Evolutionary conservation across 2,329 filamentous ascomycete genomes (phyloP).

Genomic region (Stylonectria norvegica): DNA sequence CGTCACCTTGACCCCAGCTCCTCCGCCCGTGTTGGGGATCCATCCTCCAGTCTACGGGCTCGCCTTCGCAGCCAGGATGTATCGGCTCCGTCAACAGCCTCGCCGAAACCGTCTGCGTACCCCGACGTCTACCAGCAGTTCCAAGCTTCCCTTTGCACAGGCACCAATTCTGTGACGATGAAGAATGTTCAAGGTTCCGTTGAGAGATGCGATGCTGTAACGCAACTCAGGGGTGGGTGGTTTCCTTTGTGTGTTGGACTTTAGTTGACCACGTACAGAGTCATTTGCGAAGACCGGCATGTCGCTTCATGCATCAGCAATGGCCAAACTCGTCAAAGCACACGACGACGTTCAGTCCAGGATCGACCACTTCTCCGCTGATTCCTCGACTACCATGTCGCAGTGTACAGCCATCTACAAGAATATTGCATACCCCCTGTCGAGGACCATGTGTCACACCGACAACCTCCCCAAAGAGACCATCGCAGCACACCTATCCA

Average conservation of each 20-base stretch:
- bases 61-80: slow-evolving; percentile 26
- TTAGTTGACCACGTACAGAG: slow-evolving; percentile 15
- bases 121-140: slow-evolving; percentile 25
- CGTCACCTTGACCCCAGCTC: slow-evolving; percentile 7
- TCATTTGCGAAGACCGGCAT: slow-evolving; percentile 23
- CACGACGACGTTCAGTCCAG: slow-evolving; percentile 20
- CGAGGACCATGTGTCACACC: slow-evolving; percentile 30
- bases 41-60: slow-evolving; percentile 26
- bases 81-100: slow-evolving; percentile 3
- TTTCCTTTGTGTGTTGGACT: fast-evolving
- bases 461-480: slow-evolving; percentile 21
- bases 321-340: slow-evolving; percentile 19
- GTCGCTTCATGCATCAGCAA: slow-evolving; percentile 17
- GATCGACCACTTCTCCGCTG: slow-evolving; percentile 17
- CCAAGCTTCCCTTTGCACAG: slow-evolving; percentile 18
- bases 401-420: slow-evolving; percentile 25
- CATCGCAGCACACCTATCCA: slow-evolving; percentile 24
- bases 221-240: slow-evolving; percentile 20
- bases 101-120: slow-evolving; percentile 3
- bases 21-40: too few species aligned
- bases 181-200: slow-evolving; percentile 1
- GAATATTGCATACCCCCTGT: slow-evolving; percentile 32
- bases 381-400: slow-evolving; percentile 14
- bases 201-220: slow-evolving; percentile 3
- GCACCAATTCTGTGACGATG: not conserved